phyloP scores from a whole-genome alignment of 176 grass and related monocot species.

The Tillandsia leiboldiana region DNA sequence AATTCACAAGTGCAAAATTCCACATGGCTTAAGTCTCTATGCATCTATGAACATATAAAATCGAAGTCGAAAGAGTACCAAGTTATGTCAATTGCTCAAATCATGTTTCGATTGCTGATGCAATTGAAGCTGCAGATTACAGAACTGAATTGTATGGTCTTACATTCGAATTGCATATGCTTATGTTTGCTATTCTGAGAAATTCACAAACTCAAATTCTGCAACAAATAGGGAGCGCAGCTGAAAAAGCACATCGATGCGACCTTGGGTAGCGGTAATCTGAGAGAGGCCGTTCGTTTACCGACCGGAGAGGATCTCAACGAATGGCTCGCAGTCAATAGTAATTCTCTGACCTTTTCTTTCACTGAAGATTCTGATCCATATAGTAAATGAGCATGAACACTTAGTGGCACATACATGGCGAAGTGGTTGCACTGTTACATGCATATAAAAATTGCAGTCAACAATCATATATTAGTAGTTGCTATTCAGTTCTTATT shows the following conservation, averaged over 20 bases:
- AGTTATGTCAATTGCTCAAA: too few species aligned
- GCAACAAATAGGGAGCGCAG: slow-evolving; percentile 46
- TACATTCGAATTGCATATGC: slow-evolving; percentile 23
- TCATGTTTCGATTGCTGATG: neutral
- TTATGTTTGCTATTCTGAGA: slow-evolving; percentile 12
- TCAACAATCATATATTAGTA: neutral
- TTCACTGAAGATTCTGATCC: neutral
- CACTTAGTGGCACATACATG: neutral
- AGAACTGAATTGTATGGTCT: neutral
- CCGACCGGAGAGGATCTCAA: slow-evolving; percentile 75
- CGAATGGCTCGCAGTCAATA: slow-evolving; percentile 91
- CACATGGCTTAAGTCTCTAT: neutral
- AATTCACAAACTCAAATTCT: neutral
- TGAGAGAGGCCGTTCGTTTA: slow-evolving; percentile 68
- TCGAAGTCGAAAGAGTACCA: neutral
- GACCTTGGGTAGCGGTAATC: slow-evolving; percentile 67
- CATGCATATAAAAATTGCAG: neutral
- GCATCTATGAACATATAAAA: neutral
- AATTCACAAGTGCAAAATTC: too few species aligned
- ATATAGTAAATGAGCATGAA: neutral
- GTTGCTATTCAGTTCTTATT: neutral
- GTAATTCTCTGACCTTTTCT: slow-evolving; percentile 25
- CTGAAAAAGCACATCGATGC: slow-evolving; percentile 79
- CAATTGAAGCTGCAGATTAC: neutral
- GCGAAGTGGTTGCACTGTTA: neutral